A percentile compares a stretch with the other conserved stretches of the same genome.
Conservation (phyloP, 2,329 filamentous ascomycete species). For the Cephalotrichum gorgonifer region DNA sequence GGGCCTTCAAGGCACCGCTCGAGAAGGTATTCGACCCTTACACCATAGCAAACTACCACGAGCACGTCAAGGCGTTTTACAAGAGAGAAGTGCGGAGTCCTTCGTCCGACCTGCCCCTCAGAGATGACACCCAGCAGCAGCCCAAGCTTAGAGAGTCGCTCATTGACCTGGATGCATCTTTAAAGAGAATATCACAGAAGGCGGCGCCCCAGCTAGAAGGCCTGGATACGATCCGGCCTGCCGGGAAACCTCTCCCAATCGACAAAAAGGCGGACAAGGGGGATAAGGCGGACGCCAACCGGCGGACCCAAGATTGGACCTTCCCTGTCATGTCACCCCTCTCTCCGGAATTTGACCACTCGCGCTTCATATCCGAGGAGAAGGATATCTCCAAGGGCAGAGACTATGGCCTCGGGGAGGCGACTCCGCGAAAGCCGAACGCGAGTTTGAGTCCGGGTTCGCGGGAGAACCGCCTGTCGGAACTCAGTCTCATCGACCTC, state of each 20-base stretch:
- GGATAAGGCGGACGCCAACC: neutral
- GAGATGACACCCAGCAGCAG: slow-evolving; percentile 35
- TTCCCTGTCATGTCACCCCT: slow-evolving; percentile 3
- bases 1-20: slow-evolving; percentile 40
- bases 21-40: slow-evolving; percentile 59
- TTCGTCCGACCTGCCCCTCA: slow-evolving; percentile 46
- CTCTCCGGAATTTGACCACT: neutral
- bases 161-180: slow-evolving; percentile 53
- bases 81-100: slow-evolving; percentile 22
- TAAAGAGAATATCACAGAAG: slow-evolving; percentile 19
- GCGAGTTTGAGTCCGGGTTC: neutral
- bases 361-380: neutral
- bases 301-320: slow-evolving; percentile 2
- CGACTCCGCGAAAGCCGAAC: slow-evolving; percentile 18
- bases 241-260: slow-evolving; percentile 31
- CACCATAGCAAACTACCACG: slow-evolving; percentile 53
- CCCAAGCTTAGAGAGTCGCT: slow-evolving; percentile 45
- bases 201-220: slow-evolving; percentile 22
- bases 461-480: slow-evolving; percentile 25
- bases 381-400: neutral
- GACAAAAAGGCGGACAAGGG: neutral
- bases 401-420: slow-evolving; percentile 12
- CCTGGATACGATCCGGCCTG: slow-evolving; percentile 45
- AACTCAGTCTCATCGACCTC: slow-evolving; percentile 37
- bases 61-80: slow-evolving; percentile 53